Evolutionary conservation across 1,284 basidiomycete species (phyloP), one percentile per base, ranked within the genome.

Genomic region (Boletus smithii): DNA sequence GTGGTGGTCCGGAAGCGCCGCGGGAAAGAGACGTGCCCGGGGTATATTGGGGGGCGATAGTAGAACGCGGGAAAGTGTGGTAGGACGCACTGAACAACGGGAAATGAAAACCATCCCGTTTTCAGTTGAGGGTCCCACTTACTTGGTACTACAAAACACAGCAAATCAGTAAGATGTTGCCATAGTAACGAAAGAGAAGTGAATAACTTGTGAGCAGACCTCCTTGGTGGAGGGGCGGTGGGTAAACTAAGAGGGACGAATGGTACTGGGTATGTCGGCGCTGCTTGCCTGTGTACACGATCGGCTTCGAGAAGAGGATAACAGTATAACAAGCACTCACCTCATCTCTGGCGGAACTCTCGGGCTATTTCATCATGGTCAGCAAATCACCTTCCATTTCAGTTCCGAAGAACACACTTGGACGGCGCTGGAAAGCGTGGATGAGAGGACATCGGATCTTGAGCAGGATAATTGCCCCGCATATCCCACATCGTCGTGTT

Each of bases 401-500:
- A 36, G 22, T 16, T 10, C 8, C 1, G 26, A 24, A n/a, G 23
- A 18, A 59, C 66, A 4, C 23, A 65, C 63, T 47, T 51, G 3
- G 45, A 24, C 11, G 50, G 20, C 1, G 10, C 38, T 14, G 61
- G 53, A 42, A 51, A 61, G 22, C 37, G 48, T n/a, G 51, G 49
- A 42, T 18, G 42, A 4, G 65, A 50, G 4, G 59, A 44, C 33
- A 2, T 41, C 6, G 37, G 49, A 20, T 55, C 49, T 42, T 57
- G 52, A 11, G 37, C 29, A 31, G 41, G 32, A 27, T 51, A 8
- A 20, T 55, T 51, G 3, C 54, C 66, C 7, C 58, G 56, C 41
- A 51, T 5, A 22, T 65, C 66, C 66, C 63, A 68, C 63, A 43
- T 55, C 52, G 38, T 52, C 17, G 65, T 18, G 24, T 65, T 63